Conservation (phyloP, 345 rosid species). For the Melaleuca quinquenervia region DNA sequence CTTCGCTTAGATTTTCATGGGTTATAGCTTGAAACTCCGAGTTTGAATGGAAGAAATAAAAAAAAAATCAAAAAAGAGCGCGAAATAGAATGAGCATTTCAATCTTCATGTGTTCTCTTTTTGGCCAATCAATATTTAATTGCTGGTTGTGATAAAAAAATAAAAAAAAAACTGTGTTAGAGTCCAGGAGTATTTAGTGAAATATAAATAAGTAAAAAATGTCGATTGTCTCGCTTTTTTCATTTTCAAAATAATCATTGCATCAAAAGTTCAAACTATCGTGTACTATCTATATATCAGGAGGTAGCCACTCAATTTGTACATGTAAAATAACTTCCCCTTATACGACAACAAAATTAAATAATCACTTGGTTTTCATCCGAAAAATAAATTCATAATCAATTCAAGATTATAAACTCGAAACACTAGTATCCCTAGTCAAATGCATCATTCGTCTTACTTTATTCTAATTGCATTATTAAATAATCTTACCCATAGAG, state of each 20-base stretch:
- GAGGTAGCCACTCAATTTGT: background rate
- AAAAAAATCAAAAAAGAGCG: no score
- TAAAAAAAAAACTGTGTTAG: no score
- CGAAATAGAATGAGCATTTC: background rate
- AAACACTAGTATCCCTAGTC: accelerated
- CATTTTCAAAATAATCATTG: no score
- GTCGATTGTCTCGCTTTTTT: no score
- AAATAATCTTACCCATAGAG: no score
- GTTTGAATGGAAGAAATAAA: background rate
- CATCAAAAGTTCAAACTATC: no score
- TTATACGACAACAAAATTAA: background rate
- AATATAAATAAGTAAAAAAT: no score
- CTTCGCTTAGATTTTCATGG: background rate
- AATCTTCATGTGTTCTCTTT: background rate
- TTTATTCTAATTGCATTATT: background rate
- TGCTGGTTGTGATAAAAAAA: no score
- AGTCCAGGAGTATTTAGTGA: no score
- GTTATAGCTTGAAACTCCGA: background rate
- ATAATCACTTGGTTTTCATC: background rate
- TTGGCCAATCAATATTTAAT: no score
- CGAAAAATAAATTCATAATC: background rate
- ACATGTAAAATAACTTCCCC: background rate
- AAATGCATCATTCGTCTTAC: accelerated
- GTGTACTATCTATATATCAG: no score
- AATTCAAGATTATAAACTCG: accelerated